Conservation (phyloP, 2,329 filamentous ascomycete species). For the Colletotrichum sp. region DNA sequence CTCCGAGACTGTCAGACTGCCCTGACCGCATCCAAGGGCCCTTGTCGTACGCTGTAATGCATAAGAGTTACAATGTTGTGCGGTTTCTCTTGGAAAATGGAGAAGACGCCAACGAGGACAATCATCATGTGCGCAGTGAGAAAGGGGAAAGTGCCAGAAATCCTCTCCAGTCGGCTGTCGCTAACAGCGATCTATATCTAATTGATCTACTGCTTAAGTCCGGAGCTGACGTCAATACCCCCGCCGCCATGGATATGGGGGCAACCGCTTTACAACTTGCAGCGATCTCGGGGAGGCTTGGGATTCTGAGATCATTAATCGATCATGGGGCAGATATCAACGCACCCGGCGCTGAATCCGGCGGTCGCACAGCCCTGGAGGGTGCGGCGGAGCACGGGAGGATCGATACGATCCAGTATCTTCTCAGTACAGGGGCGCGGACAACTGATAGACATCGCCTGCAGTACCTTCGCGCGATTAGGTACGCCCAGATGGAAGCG, state of each 20-base stretch:
- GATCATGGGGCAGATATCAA: not conserved
- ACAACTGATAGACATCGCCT: not conserved
- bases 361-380: not conserved
- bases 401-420: not conserved
- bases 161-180: not conserved
- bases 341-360: not conserved
- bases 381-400: not conserved
- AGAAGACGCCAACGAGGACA: not conserved
- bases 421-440: not conserved
- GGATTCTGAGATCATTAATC: not conserved
- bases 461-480: conserved; percentile 4
- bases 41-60: not conserved
- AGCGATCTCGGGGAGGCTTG: not conserved
- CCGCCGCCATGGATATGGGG: fast-evolving
- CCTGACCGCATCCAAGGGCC: not conserved
- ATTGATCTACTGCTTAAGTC: not conserved
- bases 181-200: fast-evolving
- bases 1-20: not conserved
- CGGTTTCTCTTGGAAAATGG: not conserved
- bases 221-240: not conserved
- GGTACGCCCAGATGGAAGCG: not conserved
- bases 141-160: not conserved
- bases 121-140: not conserved
- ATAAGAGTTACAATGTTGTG: not conserved
- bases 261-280: not conserved